Base-by-base conservation (phyloP, 2,329 filamentous ascomycete genomes). In the Penicillium digitatum region DNA sequence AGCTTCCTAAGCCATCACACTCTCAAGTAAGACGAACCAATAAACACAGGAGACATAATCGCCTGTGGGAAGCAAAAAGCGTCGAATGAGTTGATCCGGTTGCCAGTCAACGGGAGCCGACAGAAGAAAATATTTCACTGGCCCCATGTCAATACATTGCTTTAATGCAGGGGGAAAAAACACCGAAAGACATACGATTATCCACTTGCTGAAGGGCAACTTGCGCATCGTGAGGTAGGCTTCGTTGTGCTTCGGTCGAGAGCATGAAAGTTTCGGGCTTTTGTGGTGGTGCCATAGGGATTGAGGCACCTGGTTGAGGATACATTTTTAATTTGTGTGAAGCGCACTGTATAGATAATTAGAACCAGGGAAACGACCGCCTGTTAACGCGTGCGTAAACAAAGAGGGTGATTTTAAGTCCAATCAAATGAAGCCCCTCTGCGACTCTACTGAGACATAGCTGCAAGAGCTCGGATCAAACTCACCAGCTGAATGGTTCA, bases 121-220 rank as follows among this genome's bases (percentile, higher is more conserved):
- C 67, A 99, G 95, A 77, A 99, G 88, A 77, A 99, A 99, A 78
- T 97, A 99, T 84, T 99, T 99, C 70, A 99, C 92, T 96, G 72
- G 54, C 31, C 51, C 49, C 32, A 60, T 48, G 55, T 52, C 44
- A 20, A 22, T 42, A 48, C 24, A 55, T 53, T 45, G 59, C 48
- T 44, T 35, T 32, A 31, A 47, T 18, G 52, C 27, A 45, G 6
- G 42, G 26, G 8, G 7, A n/a, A 20, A 22, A 27, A 11, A 10
- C 34, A 26, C 22, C 38, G 11, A 29, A 48, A 24, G 27, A 82
- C 91, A 78, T 82, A 96, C 92, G 79, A 76, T 97, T 97, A 76
- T 99, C 94, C 65, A 99, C 94, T 78, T 99, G 94, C 76, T 97
- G 93, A 65, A 99, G 82, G 58, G 94, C 94, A 72, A 97, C 91